Conservation (phyloP, 352 stramenopile species). For the Bremia lactucae region DNA sequence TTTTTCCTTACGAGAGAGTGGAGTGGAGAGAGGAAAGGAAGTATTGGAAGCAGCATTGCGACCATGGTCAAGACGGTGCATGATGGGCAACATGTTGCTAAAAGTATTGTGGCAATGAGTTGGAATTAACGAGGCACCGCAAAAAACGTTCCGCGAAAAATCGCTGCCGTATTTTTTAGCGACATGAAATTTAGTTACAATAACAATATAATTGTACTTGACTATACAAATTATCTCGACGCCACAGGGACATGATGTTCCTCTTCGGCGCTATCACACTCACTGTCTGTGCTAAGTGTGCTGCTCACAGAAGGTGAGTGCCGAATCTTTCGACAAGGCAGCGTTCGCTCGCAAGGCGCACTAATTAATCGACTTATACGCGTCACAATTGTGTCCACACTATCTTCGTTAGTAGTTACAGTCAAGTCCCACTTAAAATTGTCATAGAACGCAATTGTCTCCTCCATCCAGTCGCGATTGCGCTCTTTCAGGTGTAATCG, state of each 20-base stretch:
- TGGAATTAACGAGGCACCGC: too few relatives aligned
- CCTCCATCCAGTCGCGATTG: conserved; percentile 79
- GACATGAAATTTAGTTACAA: too few relatives aligned
- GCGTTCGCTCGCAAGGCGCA: too few relatives aligned
- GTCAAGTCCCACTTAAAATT: conserved; percentile 67
- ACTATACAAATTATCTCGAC: not conserved
- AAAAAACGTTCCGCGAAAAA: too few relatives aligned
- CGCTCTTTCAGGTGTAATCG: conserved; percentile 73
- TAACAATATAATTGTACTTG: too few relatives aligned
- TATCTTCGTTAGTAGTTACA: conserved; percentile 52
- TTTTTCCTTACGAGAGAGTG: conserved; percentile 39
- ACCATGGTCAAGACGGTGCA: conserved; percentile 23
- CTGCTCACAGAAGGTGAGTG: conserved; percentile 45
- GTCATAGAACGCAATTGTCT: conserved; percentile 75
- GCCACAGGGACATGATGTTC: conserved; percentile 2
- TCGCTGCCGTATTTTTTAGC: too few relatives aligned
- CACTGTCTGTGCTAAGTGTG: conserved; percentile 58
- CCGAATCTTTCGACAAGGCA: too few relatives aligned
- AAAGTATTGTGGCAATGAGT: too few relatives aligned
- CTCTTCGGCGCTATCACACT: conserved; percentile 46
- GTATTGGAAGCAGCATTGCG: conserved; percentile 19
- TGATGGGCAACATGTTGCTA: conserved; percentile 29
- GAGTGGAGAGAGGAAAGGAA: conserved; percentile 12
- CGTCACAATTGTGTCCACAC: conserved; percentile 39
- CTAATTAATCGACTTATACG: conserved; percentile 37